These are phyloP conservation scores for Candida berthetii DNA, from an alignment of 805 yeast species.

Conservation along the genomic window DNA sequence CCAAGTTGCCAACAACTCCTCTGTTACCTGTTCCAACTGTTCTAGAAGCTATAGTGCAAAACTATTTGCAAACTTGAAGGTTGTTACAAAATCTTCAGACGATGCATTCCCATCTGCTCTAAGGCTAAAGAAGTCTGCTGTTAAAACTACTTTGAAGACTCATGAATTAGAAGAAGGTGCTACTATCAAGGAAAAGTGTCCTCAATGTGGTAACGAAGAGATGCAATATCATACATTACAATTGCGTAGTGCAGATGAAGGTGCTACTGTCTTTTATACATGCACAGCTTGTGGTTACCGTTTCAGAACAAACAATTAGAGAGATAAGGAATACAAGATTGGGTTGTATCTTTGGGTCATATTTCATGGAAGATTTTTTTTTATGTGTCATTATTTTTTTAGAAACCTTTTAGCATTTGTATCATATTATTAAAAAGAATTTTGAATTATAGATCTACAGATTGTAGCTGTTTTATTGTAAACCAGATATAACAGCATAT, in stretches of 20 bases:
- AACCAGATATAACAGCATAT: no score
- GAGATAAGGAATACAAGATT: not conserved
- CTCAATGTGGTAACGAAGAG: constrained; percentile 97
- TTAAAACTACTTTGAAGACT: constrained; percentile 73
- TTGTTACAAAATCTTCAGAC: constrained; percentile 80
- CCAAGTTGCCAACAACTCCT: constrained; percentile 43
- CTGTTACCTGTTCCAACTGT: constrained; percentile 54
- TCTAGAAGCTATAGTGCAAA: constrained; percentile 30
- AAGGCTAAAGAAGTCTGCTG: constrained; percentile 78
- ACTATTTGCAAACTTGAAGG: constrained; percentile 71
- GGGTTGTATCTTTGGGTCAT: not conserved
- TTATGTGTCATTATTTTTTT: no score
- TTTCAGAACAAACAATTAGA: constrained; percentile 85
- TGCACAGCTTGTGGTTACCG: constrained; percentile 91
- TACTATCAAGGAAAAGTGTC: constrained; percentile 94
- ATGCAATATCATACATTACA: constrained; percentile 98
- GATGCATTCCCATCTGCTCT: constrained; percentile 92
- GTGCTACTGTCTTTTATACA: constrained; percentile 97
- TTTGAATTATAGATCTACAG: no score
- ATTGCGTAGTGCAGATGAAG: constrained; percentile 97
- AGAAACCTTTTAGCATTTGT: no score
- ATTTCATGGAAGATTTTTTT: no score
- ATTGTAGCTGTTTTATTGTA: no score
- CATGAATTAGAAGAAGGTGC: constrained; percentile 93
- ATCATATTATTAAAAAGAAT: no score